Percentiles rank a stretch among this genome's conserved stretches.
These are phyloP conservation scores for Cucurbita ficifolia DNA, from an alignment of 306 rosid species.

Conservation along the genomic window DNA sequence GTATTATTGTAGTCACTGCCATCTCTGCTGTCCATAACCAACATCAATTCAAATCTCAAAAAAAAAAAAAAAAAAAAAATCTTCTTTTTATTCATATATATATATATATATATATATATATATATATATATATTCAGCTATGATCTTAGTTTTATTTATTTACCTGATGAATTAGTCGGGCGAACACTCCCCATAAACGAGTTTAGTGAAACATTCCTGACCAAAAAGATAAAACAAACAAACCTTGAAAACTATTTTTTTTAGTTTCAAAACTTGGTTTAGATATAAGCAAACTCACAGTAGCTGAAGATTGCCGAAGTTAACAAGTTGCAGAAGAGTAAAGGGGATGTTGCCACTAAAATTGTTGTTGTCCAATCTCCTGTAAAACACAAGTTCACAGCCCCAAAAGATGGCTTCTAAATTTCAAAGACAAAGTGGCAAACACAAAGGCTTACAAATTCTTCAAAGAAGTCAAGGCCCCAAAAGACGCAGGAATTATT, in stretches of 20 bases:
- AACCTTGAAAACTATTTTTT: too few species aligned
- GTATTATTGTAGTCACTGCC: not conserved
- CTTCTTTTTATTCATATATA: not conserved
- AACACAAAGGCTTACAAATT: not conserved
- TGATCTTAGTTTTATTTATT: not conserved
- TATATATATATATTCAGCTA: not conserved
- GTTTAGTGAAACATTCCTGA: not conserved
- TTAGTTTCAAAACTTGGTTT: too few species aligned
- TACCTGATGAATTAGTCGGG: not conserved
- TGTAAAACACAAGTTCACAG: not conserved
- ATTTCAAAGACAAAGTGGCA: not conserved
- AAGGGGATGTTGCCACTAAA: slow-evolving; percentile 8
- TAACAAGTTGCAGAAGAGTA: slow-evolving; percentile 12
- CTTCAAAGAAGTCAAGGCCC: slow-evolving; percentile 12
- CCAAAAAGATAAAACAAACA: not conserved
- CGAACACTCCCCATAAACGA: not conserved
- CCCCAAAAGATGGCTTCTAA: not conserved
- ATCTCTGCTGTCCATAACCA: not conserved
- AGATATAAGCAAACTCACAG: slow-evolving; percentile 4
- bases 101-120: not conserved
- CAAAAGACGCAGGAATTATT: slow-evolving; percentile 11
- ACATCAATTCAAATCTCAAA: not conserved
- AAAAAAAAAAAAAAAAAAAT: too few species aligned
- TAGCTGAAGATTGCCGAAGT: slow-evolving; percentile 1
- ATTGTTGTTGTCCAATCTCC: slow-evolving; percentile 12